Conservation (phyloP, 1,284 basidiomycete species). For the Stygiomarasmius scandens region DNA sequence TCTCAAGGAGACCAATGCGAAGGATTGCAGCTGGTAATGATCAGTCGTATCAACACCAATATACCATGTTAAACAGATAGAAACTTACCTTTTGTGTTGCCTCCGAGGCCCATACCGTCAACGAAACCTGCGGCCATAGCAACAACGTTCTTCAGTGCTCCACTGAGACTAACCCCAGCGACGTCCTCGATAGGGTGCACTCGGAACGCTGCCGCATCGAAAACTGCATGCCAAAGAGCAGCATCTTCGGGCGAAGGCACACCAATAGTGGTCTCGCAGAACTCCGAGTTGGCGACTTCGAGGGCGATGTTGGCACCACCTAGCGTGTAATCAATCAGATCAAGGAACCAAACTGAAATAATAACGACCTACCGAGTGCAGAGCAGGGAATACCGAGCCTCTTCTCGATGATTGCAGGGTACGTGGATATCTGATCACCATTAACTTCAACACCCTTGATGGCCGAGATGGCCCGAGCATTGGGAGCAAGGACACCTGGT, state of each 20-base stretch:
- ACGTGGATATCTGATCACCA: slow-evolving; percentile 20
- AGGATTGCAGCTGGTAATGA: slow-evolving; percentile 18
- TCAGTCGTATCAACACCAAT: not conserved
- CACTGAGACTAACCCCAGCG: slow-evolving; percentile 21
- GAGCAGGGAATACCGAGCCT: slow-evolving; percentile 19
- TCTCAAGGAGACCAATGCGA: slow-evolving; percentile 21
- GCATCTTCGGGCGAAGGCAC: slow-evolving; percentile 19
- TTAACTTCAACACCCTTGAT: slow-evolving; percentile 22
- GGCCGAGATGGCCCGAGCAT: slow-evolving; percentile 21
- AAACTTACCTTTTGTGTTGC: slow-evolving; percentile 12
- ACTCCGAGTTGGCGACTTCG: slow-evolving; percentile 21
- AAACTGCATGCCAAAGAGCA: slow-evolving; percentile 22
- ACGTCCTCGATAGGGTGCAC: slow-evolving; percentile 23
- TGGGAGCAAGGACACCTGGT: slow-evolving; percentile 14
- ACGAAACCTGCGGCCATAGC: slow-evolving; percentile 23
- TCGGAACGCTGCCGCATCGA: slow-evolving; percentile 19
- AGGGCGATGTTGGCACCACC: slow-evolving; percentile 22
- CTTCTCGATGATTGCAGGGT: slow-evolving; percentile 19
- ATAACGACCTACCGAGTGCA: slow-evolving; percentile 12
- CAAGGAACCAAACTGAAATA: not conserved
- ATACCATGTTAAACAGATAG: not conserved
- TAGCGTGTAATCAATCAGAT: not conserved
- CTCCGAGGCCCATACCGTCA: slow-evolving; percentile 22
- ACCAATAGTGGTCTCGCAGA: slow-evolving; percentile 22
- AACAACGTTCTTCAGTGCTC: slow-evolving; percentile 23